Evolutionary conservation across 306 rosid genomes (phyloP).

Genomic region (Lagenaria siceraria): DNA sequence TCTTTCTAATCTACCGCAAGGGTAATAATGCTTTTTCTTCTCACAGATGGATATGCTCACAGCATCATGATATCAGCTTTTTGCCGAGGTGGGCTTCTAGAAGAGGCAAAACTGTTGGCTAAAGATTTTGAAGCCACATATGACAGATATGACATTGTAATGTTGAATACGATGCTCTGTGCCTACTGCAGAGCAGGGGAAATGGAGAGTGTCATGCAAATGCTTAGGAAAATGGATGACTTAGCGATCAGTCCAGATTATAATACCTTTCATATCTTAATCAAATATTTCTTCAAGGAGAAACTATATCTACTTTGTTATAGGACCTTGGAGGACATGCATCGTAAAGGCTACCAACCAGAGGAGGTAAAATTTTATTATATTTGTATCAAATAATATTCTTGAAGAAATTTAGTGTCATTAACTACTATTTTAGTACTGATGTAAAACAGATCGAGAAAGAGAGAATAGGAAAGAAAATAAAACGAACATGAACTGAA

Average conservation of each 20-base stretch:
- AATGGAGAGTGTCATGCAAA: constrained; percentile 87
- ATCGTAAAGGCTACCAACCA: constrained; percentile 65
- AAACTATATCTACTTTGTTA: constrained; percentile 70
- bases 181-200: constrained; percentile 96
- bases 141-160: constrained; percentile 71
- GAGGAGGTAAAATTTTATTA: constrained; percentile 48
- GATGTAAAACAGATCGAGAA: background rate
- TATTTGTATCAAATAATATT: background rate
- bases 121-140: constrained; percentile 59
- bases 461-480: background rate
- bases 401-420: background rate
- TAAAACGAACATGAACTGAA: background rate
- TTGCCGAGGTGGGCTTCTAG: constrained; percentile 72
- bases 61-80: constrained; percentile 88
- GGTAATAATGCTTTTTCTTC: constrained; percentile 8
- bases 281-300: constrained; percentile 78
- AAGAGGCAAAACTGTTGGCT: constrained; percentile 77
- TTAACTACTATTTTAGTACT: background rate
- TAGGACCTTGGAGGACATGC: constrained; percentile 78
- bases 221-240: constrained; percentile 81
- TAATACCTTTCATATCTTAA: constrained; percentile 70
- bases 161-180: constrained; percentile 79
- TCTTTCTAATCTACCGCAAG: background rate
- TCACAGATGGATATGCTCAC: constrained; percentile 87
- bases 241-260: constrained; percentile 73